Conservation (phyloP, 2,329 filamentous ascomycete genomes). For the Curvularia hawaiiensis region DNA sequence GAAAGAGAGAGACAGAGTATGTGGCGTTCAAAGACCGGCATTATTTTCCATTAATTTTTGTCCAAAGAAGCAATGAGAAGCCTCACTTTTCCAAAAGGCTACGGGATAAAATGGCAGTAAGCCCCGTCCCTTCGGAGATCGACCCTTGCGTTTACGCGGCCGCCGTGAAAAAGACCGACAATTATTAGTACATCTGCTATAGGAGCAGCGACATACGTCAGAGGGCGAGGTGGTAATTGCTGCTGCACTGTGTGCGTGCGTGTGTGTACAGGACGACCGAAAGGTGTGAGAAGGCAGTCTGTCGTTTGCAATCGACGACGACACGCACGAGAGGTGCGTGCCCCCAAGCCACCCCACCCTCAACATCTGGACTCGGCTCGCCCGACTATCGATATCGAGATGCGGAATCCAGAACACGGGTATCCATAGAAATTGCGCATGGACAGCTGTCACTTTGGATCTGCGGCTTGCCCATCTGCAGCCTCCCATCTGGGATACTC, state of each 20-base stretch:
- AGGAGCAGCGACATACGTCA: slow-evolving; percentile 1
- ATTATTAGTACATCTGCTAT: background rate
- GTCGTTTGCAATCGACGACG: background rate
- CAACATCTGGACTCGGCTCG: slow-evolving; percentile 5
- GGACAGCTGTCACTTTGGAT: slow-evolving; percentile 10
- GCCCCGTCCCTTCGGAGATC: slow-evolving; percentile 1
- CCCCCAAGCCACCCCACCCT: slow-evolving; percentile 5
- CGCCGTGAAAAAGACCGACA: slow-evolving; percentile 10
- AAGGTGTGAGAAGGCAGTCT: background rate
- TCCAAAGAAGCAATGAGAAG: background rate
- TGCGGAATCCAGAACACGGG: slow-evolving; percentile 13
- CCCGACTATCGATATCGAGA: background rate
- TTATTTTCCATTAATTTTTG: background rate
- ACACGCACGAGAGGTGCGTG: background rate
- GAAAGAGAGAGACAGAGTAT: too few species aligned
- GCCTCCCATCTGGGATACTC: slow-evolving; percentile 1
- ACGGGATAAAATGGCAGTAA: background rate
- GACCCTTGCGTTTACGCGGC: slow-evolving; percentile 6
- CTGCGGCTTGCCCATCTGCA: slow-evolving; percentile 4
- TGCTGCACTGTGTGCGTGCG: background rate
- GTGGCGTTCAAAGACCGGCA: background rate
- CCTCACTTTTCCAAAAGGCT: slow-evolving; percentile 5
- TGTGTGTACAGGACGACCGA: background rate
- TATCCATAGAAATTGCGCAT: slow-evolving; percentile 11
- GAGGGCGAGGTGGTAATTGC: background rate